phyloP scores from a whole-genome alignment of 2,329 filamentous ascomycete genomes.

The Trichophyton schoenleinii region DNA sequence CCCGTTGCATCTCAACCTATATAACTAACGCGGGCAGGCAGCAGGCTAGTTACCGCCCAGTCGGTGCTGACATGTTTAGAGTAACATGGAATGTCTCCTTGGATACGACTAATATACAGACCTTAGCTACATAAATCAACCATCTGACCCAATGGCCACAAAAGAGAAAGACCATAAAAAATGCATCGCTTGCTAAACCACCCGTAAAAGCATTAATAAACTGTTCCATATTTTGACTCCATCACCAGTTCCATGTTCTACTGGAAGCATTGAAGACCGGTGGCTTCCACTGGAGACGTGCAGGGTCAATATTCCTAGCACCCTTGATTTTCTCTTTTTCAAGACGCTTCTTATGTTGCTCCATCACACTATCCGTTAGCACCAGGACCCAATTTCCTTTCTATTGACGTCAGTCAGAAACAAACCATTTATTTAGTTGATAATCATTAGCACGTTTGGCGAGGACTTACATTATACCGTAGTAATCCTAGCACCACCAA shows the following conservation, averaged over 20 bases:
- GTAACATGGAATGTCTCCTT: not conserved
- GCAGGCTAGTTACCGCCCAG: no score
- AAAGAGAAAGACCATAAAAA: not conserved
- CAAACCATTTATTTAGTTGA: not conserved
- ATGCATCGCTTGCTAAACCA: slow-evolving; percentile 4
- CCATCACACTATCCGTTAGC: slow-evolving; percentile 68
- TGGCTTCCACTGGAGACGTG: slow-evolving; percentile 83
- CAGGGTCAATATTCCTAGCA: slow-evolving; percentile 60
- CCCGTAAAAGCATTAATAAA: not conserved
- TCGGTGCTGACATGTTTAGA: not conserved
- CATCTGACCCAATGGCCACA: not conserved
- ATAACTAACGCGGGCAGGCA: no score
- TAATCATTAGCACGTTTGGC: not conserved
- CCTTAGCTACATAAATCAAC: not conserved
- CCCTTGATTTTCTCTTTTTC: slow-evolving; percentile 72
- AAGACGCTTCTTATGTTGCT: slow-evolving; percentile 54
- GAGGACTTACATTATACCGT: slow-evolving; percentile 56
- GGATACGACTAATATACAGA: not conserved
- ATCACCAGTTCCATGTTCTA: slow-evolving; percentile 87
- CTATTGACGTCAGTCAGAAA: slow-evolving; percentile 17
- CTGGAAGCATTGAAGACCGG: slow-evolving; percentile 84
- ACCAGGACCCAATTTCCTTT: slow-evolving; percentile 96
- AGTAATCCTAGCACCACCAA: slow-evolving; percentile 90
- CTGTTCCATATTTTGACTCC: not conserved
- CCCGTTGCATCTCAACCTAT: no score